Conservation (phyloP, 768 basidiomycete species). For the Sporobolomyces roseus region DNA sequence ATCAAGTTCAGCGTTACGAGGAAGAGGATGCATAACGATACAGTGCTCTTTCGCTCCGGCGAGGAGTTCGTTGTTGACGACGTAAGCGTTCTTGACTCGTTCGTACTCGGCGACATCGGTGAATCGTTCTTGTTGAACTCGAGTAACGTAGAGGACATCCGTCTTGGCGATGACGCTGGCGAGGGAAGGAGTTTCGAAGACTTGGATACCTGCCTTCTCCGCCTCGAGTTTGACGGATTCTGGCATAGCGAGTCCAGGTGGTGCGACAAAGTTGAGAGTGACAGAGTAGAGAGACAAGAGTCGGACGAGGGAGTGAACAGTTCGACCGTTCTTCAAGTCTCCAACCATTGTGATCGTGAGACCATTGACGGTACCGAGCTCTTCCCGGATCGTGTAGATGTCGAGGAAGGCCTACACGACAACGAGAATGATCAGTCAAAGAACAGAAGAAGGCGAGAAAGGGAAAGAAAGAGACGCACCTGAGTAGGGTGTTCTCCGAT, state of each 20-base stretch:
- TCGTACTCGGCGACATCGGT: conserved; percentile 75
- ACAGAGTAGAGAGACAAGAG: conserved; percentile 88
- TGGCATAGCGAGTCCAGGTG: conserved; percentile 82
- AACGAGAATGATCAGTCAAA: not conserved
- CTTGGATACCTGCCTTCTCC: conserved; percentile 72
- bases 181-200: conserved; percentile 76
- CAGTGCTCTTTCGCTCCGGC: conserved; percentile 91
- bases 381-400: conserved; percentile 87
- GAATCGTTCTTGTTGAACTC: conserved; percentile 94
- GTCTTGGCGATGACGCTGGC: conserved; percentile 88
- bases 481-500: conserved; percentile 96
- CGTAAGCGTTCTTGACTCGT: conserved; percentile 83
- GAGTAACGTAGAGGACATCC: conserved; percentile 93
- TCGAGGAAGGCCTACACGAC: conserved; percentile 49
- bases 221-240: conserved; percentile 74
- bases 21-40: conserved; percentile 99
- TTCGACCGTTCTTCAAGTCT: conserved; percentile 95
- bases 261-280: conserved; percentile 91
- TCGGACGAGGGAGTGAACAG: conserved; percentile 91
- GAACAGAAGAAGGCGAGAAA: conserved; percentile 1
- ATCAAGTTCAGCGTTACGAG: conserved; percentile 94
- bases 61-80: conserved; percentile 89
- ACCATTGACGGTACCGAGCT: conserved; percentile 95
- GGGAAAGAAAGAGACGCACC: conserved; percentile 51
- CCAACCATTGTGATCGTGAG: conserved; percentile 77